Base-by-base conservation (phyloP, 345 rosid genomes). In the Turnera subulata region DNA sequence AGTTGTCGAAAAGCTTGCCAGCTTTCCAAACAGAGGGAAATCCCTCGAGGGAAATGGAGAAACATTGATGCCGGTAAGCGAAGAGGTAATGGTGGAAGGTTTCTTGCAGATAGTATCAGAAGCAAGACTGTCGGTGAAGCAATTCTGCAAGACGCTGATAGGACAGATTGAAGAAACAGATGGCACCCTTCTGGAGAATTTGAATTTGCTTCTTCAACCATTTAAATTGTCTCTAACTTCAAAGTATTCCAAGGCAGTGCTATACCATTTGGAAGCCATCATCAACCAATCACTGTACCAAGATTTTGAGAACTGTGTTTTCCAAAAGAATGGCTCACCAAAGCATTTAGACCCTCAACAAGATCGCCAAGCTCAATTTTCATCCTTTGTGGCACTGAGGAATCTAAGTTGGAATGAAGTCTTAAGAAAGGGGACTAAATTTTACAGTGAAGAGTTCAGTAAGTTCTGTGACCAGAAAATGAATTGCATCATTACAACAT, bases 391-490 rank as follows among this genome's bases (percentile, higher is more conserved):
- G 0, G 84, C 88, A 0, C 73, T 93, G 35, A 76, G 99, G 64
- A 93, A 89, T 65, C 73, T 93, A 37, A 93, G 96, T 73, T 93
- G 97, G 99, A 89, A 87, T 53, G 94, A 93, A 71, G 99, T 93
- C 22, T 53, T 85, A 24, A 76, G 84, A 55, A 87, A 93, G 58
- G 99, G 99, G 61, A 93, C 99, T 16, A 93, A 89, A 42, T 89
- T 66, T 57, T 87, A 93, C 73, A 89, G 96, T 22, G 97, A 93
- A 35, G 99, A 93, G 64, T 89, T 93, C 49, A 93, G 99, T 60
- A 85, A 79, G 76, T 93, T 89, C 58, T 93, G 99, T 44, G 99
- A 93, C 64, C 95, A 93, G 76, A 93, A 87, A 70, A 93, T 93
- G 99, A 89, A 84, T 72, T 62, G 84, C 68, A 80, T 93, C 49